These are phyloP conservation scores for Aureobasidium sp. DNA, from an alignment of 2,329 filamentous ascomycete species.

Conservation along the genomic window DNA sequence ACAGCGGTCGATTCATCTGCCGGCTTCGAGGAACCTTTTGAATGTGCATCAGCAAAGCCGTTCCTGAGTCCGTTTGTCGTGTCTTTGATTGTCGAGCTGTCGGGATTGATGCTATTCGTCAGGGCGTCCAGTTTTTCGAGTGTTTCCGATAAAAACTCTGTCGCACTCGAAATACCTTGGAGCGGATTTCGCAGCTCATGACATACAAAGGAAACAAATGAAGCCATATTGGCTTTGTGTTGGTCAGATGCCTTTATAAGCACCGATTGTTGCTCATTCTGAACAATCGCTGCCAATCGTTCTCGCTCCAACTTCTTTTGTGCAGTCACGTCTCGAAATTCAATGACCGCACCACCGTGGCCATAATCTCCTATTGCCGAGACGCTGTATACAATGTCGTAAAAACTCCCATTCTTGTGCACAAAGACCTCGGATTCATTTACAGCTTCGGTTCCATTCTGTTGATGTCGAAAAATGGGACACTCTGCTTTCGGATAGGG, in stretches of 20 bases:
- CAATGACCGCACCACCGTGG: constrained; percentile 11
- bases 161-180: constrained; percentile 6
- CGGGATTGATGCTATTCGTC: neutral
- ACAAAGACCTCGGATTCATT: constrained; percentile 13
- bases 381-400: constrained; percentile 14
- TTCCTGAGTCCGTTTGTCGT: neutral
- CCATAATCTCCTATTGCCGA: constrained; percentile 13
- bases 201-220: constrained; percentile 14
- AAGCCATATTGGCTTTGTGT: constrained; percentile 13
- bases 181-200: constrained; percentile 13
- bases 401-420: constrained; percentile 13
- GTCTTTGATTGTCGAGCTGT: neutral
- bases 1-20: neutral
- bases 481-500: constrained; percentile 12
- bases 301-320: constrained; percentile 8
- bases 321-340: constrained; percentile 13
- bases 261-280: constrained; percentile 12
- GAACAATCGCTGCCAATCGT: constrained; percentile 10
- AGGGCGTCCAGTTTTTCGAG: constrained; percentile 5
- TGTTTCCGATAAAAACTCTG: constrained; percentile 8
- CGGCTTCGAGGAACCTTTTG: neutral
- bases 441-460: constrained; percentile 3
- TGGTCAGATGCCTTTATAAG: constrained; percentile 11
- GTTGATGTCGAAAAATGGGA: constrained; percentile 13
- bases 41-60: neutral